Evolutionary conservation across 352 stramenopile genomes (phyloP), one percentile per base, ranked within the genome.

Genomic region (Pythium pyrilobum): DNA sequence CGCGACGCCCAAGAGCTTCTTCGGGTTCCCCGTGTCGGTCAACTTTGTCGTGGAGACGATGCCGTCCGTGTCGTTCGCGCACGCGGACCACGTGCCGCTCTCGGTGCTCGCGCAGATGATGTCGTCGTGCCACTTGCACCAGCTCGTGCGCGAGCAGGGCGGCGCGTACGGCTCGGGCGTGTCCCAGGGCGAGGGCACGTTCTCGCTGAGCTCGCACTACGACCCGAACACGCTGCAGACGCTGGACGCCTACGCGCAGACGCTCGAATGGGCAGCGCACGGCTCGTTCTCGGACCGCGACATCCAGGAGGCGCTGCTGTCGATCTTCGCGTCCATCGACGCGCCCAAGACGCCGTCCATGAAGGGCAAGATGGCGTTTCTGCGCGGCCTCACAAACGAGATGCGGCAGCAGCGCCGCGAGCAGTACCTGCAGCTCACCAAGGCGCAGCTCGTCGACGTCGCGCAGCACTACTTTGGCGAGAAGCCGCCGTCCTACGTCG

Each of bases 31-130:
- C 1, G 57, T 91, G 11, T 88, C 78, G 8, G 83, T 93, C 23
- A 89, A 93, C 56, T 93, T 92, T 34, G 81, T 90, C 20, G 83
- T 89, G 28, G 63, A 89, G 55, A 80, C 80, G n/a, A 56, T 89
- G 54, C 66, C 77, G 36, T 85, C 77, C 0, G 83, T 92, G 43
- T 72, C 79, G 44, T 86, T 92, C 56, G 64, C 77, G 8, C 78
- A 93, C 53, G 32, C 65, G 4, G 81, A 93, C 59, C 81, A 93
- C 53, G 78, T 90, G 41, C 69, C 81, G 24, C 66, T 93, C 20
- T 82, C 66, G 11, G 77, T 93, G 40, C 64, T 93, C 16, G 67
- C 80, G 23, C 80, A 91, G 67, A 87, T 93, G 27, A 85, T 91
- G 69, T 90, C 81, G 47, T 92, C 83, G 40, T 93, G 83, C 64